Evolutionary conservation across 768 basidiomycete species (phyloP).

Genomic region (Suillus cothurnatus): DNA sequence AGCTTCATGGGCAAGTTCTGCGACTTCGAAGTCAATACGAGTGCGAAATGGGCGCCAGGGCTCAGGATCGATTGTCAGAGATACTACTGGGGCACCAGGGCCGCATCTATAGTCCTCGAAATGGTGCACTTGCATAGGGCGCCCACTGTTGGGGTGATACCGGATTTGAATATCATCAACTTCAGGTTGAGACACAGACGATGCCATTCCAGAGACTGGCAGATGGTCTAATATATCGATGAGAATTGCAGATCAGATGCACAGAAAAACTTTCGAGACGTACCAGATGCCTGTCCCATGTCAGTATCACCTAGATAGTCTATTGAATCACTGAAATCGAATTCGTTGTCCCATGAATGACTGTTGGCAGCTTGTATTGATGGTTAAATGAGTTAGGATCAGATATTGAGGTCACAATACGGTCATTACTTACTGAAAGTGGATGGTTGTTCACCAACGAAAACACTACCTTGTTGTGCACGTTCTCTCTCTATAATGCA

Average conservation of each 20-base stretch:
- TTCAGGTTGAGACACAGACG: background rate
- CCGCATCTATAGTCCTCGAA: slow-evolving; percentile 5
- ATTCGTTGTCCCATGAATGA: background rate
- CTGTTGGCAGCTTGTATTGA: no score
- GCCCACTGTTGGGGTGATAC: slow-evolving; percentile 12
- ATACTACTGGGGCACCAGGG: background rate
- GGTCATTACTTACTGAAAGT: no score
- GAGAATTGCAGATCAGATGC: no score
- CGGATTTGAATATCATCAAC: slow-evolving; percentile 12
- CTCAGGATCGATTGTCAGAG: slow-evolving; percentile 1
- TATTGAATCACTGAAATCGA: background rate
- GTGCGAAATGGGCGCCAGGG: slow-evolving; percentile 2
- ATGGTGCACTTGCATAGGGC: slow-evolving; percentile 1
- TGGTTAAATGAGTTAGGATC: no score
- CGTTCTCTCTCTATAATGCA: background rate
- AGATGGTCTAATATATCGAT: background rate
- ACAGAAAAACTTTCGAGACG: background rate
- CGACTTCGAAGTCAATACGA: no score
- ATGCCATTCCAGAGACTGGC: background rate
- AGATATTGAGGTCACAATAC: no score
- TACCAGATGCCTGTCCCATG: background rate
- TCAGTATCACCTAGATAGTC: background rate
- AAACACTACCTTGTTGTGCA: no score
- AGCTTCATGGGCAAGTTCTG: no score
- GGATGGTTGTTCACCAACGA: no score